phyloP scores from a whole-genome alignment of 169 alveolate species.

The Plasmodium fragile region DNA sequence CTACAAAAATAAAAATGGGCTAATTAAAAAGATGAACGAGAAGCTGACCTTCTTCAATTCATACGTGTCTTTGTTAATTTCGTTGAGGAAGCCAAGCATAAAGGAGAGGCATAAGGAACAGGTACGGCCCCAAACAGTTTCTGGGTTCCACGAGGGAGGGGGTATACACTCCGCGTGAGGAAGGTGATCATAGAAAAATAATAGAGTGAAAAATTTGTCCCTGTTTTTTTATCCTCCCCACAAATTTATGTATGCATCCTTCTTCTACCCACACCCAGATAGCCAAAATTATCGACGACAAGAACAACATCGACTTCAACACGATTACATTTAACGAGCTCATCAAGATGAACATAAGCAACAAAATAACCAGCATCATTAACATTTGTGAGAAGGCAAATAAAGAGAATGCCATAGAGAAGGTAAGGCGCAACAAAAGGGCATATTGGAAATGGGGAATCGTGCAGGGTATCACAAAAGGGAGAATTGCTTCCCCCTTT shows the following conservation, averaged over 20 bases:
- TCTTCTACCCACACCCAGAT: constrained; percentile 9
- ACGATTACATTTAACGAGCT: constrained; percentile 65
- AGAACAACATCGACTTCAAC: constrained; percentile 66
- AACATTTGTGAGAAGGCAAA: constrained; percentile 76
- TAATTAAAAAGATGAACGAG: constrained; percentile 73
- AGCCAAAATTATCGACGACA: constrained; percentile 57
- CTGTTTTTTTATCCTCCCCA: not conserved
- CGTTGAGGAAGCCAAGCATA: constrained; percentile 74
- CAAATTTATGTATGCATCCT: not conserved
- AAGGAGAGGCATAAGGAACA: constrained; percentile 69
- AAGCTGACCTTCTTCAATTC: constrained; percentile 42
- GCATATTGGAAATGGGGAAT: not conserved
- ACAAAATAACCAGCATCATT: constrained; percentile 65
- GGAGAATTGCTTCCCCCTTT: not conserved
- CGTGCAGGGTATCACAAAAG: not conserved
- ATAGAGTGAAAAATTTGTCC: not conserved
- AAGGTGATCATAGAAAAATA: not conserved
- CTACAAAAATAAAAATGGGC: constrained; percentile 47
- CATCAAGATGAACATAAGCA: constrained; percentile 51
- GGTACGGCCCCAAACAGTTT: not conserved
- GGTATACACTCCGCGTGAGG: not conserved
- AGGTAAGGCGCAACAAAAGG: constrained; percentile 9
- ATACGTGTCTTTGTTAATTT: constrained; percentile 64
- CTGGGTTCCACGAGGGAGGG: too few relatives aligned
- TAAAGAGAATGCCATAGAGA: constrained; percentile 70